Evolutionary conservation across 2,329 filamentous ascomycete species (phyloP).

Genomic region (Colletotrichum melonis): DNA sequence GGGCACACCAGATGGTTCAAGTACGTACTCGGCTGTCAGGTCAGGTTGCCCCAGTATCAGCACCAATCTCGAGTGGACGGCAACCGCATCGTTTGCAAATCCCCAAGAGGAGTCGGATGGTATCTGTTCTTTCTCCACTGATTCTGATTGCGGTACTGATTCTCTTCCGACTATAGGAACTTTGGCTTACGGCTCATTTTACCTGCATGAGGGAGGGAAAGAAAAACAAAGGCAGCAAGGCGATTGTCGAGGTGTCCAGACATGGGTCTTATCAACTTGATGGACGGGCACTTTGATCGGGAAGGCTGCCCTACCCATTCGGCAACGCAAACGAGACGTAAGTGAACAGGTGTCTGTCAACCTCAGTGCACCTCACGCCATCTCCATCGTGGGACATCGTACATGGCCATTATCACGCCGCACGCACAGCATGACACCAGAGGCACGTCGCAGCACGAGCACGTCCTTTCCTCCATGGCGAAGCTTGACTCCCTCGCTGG

Average conservation of each 20-base stretch:
- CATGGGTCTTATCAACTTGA: constrained; percentile 7
- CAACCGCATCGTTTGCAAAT: constrained; percentile 14
- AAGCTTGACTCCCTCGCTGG: constrained; percentile 8
- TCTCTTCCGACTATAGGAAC: not conserved
- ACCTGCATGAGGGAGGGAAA: not conserved
- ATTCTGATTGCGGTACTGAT: constrained; percentile 1
- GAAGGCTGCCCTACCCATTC: constrained; percentile 6
- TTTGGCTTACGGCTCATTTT: not conserved
- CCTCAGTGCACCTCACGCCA: not conserved
- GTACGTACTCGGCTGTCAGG: constrained; percentile 8
- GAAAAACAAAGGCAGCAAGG: not conserved
- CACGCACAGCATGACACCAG: constrained; percentile 13
- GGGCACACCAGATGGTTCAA: not conserved
- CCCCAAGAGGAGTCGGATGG: not conserved
- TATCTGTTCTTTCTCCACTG: constrained; percentile 9
- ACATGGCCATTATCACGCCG: not conserved
- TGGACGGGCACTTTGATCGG: not conserved
- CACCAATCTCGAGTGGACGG: constrained; percentile 1
- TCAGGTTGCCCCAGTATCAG: constrained; percentile 6
- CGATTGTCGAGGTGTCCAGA: not conserved
- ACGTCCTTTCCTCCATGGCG: not conserved
- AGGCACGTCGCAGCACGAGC: constrained; percentile 8
- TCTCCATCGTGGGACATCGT: not conserved
- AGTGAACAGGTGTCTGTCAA: not conserved
- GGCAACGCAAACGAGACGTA: not conserved